Evolutionary conservation across 1,139 yeast genomes (phyloP).

Genomic region (Maudiozyma humilis): DNA sequence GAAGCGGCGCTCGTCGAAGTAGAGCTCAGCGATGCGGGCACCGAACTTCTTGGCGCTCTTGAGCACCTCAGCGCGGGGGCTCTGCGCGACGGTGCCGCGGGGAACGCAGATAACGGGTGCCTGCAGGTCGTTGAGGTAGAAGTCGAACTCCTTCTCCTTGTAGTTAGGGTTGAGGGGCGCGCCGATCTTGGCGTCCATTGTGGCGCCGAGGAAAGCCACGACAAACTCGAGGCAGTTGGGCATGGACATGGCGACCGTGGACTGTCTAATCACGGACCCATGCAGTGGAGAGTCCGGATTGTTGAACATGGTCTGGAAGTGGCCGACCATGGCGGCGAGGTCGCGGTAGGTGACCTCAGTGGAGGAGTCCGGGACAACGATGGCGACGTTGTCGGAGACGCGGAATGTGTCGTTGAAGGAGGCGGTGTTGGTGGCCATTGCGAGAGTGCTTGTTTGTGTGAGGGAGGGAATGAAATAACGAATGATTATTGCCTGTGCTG

Average conservation of each 20-base stretch:
- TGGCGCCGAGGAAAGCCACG: slow-evolving; percentile 45
- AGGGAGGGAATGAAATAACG: too few species aligned
- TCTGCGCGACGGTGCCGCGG: slow-evolving; percentile 33
- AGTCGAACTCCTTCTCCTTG: slow-evolving; percentile 51
- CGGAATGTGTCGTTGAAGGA: slow-evolving; percentile 29
- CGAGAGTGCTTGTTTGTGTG: not conserved
- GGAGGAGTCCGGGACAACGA: slow-evolving; percentile 35
- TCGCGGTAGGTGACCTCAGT: slow-evolving; percentile 34
- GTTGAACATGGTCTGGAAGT: slow-evolving; percentile 37
- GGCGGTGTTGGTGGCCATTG: slow-evolving; percentile 6
- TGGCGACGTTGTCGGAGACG: slow-evolving; percentile 34
- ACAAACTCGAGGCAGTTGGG: slow-evolving; percentile 53
- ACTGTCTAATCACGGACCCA: slow-evolving; percentile 29
- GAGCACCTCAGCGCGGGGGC: slow-evolving; percentile 37
- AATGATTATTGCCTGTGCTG: too few species aligned
- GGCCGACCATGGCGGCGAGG: slow-evolving; percentile 36
- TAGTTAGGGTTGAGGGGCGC: slow-evolving; percentile 60
- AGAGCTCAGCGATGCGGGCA: slow-evolving; percentile 44
- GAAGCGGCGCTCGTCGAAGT: slow-evolving; percentile 35
- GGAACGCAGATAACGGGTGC: slow-evolving; percentile 51
- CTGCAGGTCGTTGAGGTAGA: slow-evolving; percentile 51
- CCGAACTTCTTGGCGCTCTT: slow-evolving; percentile 42
- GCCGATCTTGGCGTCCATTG: slow-evolving; percentile 48
- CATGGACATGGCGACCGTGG: slow-evolving; percentile 50
- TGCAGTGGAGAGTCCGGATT: slow-evolving; percentile 35